These are phyloP conservation scores for Aspergillus ochraceoroseus DNA, from an alignment of 2,329 filamentous ascomycete species.

Conservation along the genomic window DNA sequence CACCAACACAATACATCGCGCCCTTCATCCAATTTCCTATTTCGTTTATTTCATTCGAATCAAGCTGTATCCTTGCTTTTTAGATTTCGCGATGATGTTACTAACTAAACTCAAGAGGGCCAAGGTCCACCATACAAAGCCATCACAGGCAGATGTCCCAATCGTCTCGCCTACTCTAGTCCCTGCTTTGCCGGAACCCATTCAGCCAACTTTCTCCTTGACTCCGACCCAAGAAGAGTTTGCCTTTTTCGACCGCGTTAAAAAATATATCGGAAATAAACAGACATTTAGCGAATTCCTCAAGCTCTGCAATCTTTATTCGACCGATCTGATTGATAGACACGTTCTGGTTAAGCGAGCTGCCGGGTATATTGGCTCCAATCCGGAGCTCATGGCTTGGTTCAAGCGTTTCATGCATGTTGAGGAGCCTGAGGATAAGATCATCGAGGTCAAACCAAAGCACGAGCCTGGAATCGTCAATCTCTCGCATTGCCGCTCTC, in stretches of 20 bases:
- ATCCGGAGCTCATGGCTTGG: constrained; percentile 80
- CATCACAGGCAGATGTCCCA: constrained; percentile 53
- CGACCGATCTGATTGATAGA: constrained; percentile 84
- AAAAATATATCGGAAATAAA: constrained; percentile 92
- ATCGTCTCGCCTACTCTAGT: constrained; percentile 80
- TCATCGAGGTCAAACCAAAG: constrained; percentile 72
- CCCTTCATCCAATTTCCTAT: background rate
- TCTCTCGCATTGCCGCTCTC: constrained; percentile 88
- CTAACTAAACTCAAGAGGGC: constrained; percentile 55
- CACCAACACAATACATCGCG: background rate
- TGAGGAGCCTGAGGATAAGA: constrained; percentile 65
- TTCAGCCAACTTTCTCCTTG: constrained; percentile 67
- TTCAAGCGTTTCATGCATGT: constrained; percentile 81
- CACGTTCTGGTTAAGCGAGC: constrained; percentile 78
- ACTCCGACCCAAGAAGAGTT: constrained; percentile 81
- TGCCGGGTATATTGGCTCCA: constrained; percentile 78
- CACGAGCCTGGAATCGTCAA: constrained; percentile 75
- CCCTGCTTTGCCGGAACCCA: constrained; percentile 79
- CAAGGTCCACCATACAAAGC: constrained; percentile 67
- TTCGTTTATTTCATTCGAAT: background rate
- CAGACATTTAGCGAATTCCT: constrained; percentile 91
- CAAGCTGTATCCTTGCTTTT: background rate
- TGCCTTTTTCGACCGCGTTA: constrained; percentile 90
- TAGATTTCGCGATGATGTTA: background rate
- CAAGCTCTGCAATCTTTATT: constrained; percentile 94